Base-by-base conservation (phyloP, 192 early-diverging fungal species). In the Coemansia sp. region DNA sequence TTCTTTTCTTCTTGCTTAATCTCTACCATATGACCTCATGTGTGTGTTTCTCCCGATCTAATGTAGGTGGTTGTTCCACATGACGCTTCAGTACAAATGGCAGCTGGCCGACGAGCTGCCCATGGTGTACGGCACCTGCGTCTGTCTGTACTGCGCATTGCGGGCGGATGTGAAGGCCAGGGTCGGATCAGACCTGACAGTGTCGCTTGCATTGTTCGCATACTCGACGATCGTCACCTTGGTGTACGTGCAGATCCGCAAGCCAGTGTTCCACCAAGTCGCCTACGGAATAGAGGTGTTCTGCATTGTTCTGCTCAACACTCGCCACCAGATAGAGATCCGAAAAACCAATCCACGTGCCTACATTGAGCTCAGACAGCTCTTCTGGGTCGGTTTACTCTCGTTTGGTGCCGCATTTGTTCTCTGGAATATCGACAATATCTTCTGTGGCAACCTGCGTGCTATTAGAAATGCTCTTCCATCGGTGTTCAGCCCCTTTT, bases 71-170 rank as follows among this genome's bases (percentile, higher is more conserved):
- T 72, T 85, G 22, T 92, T 92, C 82, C 93, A 93, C 72, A 90
- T 88, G 82, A 91, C 93, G 7, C 74, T 94, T 41, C 72, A 82
- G 57, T 91, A 87, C 63, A 74, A 85, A 68, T 86, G 87, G 85
- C 92, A 93, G 71, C 83, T 93, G 54, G 72, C 87, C 61, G 93
- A 94, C 75, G 93, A 94, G 76, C 73, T 94, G 36, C 93, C 93
- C 46, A 94, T 90, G 87, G 82, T 87, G 46, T 89, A 89, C 69
- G 82, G 76, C 47, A 80, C 84, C 18, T 83, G 87, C 57, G 69
- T 87, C n/a, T 80, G 86, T 52, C 71, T 82, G 5, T 84, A 75
- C 62, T 80, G 78, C 61, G 87, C 75, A 32, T 73, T 88, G 36
- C 78, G 82, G 48, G 83, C 80, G 16, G 72, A 82, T 62, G 70